Evolutionary conservation across 306 rosid species (phyloP).

Genomic region (Leucaena leucocephala): DNA sequence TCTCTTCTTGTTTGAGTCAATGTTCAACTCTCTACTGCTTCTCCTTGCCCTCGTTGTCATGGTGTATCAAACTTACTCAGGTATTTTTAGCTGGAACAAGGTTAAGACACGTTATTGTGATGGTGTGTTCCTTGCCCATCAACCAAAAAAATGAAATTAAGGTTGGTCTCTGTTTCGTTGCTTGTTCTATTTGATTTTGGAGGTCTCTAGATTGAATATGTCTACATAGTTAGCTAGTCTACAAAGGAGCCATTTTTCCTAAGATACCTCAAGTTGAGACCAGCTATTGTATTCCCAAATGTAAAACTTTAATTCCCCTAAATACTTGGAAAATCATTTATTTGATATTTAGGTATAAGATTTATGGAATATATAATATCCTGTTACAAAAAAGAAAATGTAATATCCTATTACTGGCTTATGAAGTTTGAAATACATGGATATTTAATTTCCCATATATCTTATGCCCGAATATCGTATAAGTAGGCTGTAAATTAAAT

Average conservation of each 20-base stretch:
- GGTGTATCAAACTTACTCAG: conserved; percentile 52
- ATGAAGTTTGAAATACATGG: background rate
- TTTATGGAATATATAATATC: background rate
- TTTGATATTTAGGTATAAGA: background rate
- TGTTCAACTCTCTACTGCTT: too few relatives aligned
- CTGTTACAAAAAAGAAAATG: background rate
- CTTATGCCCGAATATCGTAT: background rate
- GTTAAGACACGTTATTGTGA: conserved; percentile 93
- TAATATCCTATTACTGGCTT: background rate
- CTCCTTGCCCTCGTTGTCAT: too few relatives aligned
- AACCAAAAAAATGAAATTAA: conserved; percentile 67
- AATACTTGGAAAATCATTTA: background rate
- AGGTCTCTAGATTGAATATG: too few relatives aligned
- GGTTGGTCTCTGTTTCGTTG: conserved; percentile 34
- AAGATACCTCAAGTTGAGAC: background rate
- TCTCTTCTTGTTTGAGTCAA: too few relatives aligned
- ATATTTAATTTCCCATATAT: background rate
- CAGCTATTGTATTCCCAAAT: conserved; percentile 3
- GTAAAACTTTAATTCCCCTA: background rate
- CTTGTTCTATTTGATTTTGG: too few relatives aligned
- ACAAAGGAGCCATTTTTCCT: too few relatives aligned
- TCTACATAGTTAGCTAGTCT: too few relatives aligned
- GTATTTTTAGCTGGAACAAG: conserved; percentile 93
- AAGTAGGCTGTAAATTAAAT: background rate
- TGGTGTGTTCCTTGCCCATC: conserved; percentile 87